Percentiles rank a stretch among this genome's conserved stretches.
Conservation (phyloP, 352 stramenopile species). For the Blastocystis sp. region DNA sequence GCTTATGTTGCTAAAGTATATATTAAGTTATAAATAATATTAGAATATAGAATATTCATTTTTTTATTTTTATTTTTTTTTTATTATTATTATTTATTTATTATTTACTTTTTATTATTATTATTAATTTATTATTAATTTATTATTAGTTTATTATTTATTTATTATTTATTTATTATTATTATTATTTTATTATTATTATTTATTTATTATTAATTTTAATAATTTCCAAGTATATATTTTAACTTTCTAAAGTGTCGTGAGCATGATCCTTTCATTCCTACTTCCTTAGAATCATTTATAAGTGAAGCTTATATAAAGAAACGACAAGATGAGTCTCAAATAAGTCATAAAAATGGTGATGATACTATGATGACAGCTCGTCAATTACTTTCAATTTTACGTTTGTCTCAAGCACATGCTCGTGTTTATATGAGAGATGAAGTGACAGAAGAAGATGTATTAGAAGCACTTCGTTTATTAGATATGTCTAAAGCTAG, state of each 20-base stretch:
- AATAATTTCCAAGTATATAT: background rate
- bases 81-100: no score
- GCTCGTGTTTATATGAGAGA: constrained; percentile 79
- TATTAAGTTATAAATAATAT: no score
- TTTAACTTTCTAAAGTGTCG: constrained; percentile 48
- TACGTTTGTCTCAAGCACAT: constrained; percentile 82
- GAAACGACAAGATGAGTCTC: constrained; percentile 70
- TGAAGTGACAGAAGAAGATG: constrained; percentile 79
- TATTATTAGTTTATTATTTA: no score
- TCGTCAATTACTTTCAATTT: constrained; percentile 87
- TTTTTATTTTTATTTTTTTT: no score
- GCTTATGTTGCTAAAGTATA: constrained; percentile 5
- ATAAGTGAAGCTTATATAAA: constrained; percentile 95
- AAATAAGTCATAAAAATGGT: constrained; percentile 52
- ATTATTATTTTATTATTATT: constrained; percentile 1
- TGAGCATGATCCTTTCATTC: constrained; percentile 65
- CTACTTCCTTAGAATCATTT: constrained; percentile 75
- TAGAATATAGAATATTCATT: no score
- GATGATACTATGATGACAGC: constrained; percentile 73
- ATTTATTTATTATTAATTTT: background rate
- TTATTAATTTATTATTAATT: no score
- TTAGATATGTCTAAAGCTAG: constrained; percentile 74
- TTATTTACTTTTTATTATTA: no score
- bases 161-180: no score
- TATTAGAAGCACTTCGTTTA: constrained; percentile 81